Evolutionary conservation across 225 moss, liverwort and hornwort species (phyloP), one percentile per base, ranked within the genome.

Genomic region (Anthoceros angustus): DNA sequence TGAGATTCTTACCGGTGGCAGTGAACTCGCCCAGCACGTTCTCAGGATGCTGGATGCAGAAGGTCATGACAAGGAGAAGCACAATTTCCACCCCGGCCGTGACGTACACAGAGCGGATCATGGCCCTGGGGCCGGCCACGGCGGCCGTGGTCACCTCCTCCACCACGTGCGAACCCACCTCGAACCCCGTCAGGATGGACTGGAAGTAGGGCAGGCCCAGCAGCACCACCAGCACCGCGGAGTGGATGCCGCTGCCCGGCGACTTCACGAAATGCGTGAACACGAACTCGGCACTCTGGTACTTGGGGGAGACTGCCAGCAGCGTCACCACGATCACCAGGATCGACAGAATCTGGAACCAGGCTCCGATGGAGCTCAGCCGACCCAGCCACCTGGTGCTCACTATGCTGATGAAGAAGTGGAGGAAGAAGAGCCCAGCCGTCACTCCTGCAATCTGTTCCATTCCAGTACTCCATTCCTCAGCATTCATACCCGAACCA

Each of bases 121-220:
- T 74, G 0, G 78, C 78, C 12, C 78, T 74, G 40, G 78, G 71
- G 10, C 74, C 74, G 12, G 78, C 70, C 24, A 68, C 74, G 16
- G 78, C 74, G 4, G 78, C 78, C 4, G 74, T 42, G 7, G 68
- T 71, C 69, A 78, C 78, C 49, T 78, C 78, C 60, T 78, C 78
- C 40, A 78, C 78, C 42, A 78, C 74, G 67, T 78, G 78, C 25
- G 78, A 64, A 2, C 78, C 74, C 0, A 78, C 78, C 63, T 78
- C 78, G 50, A 78, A 78, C n/a, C 78, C 78, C 40, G 78, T 78
- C 40, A 78, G 78, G 46, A 78, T 75, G 63, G 78, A 78, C 66
- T 78, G 78, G 66, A 74, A 74, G 63, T 78, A 78, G 5, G 78
- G 78, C 24, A 78, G 63, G 12, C 78, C 78, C 65, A 78, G 50